phyloP scores from a whole-genome alignment of 495 filamentous ascomycete species.

The Cenococcum geophilum region DNA sequence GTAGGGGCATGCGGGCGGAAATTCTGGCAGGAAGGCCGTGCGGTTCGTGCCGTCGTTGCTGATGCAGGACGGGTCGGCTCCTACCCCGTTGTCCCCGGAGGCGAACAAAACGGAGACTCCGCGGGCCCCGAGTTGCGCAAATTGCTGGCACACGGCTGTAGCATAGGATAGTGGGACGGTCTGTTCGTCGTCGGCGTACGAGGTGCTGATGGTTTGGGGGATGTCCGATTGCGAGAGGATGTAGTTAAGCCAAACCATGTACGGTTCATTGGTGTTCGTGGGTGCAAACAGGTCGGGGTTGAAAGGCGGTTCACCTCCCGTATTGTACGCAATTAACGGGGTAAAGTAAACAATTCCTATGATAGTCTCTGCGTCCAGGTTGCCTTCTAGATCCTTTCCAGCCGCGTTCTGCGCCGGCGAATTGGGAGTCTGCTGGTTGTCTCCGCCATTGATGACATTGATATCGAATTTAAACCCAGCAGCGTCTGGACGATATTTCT shows the following conservation, averaged over 20 bases:
- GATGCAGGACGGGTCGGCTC: constrained; percentile 24
- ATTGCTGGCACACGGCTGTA: constrained; percentile 26
- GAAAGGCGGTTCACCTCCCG: constrained; percentile 33
- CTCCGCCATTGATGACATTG: background rate
- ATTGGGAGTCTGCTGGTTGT: background rate
- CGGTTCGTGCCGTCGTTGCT: constrained; percentile 26
- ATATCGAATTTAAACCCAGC: constrained; percentile 33
- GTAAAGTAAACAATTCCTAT: constrained; percentile 34
- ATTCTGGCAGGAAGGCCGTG: constrained; percentile 29
- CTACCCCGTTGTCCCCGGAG: constrained; percentile 34
- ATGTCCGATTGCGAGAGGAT: constrained; percentile 24
- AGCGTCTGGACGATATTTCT: constrained; percentile 45
- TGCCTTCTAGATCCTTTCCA: constrained; percentile 36
- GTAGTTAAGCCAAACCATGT: constrained; percentile 31
- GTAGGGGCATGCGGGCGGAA: constrained; percentile 35
- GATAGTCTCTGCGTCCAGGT: constrained; percentile 42
- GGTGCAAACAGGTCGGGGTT: constrained; percentile 22
- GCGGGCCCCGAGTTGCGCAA: constrained; percentile 31
- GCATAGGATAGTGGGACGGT: constrained; percentile 34
- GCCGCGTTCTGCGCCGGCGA: constrained; percentile 9
- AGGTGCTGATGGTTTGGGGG: constrained; percentile 35
- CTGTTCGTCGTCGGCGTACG: constrained; percentile 38
- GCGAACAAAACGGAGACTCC: constrained; percentile 34
- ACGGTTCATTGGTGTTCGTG: constrained; percentile 35
- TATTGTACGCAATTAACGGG: constrained; percentile 29